Evolutionary conservation across 768 basidiomycete species (phyloP).

Genomic region (Panaeolus papilionaceus): DNA sequence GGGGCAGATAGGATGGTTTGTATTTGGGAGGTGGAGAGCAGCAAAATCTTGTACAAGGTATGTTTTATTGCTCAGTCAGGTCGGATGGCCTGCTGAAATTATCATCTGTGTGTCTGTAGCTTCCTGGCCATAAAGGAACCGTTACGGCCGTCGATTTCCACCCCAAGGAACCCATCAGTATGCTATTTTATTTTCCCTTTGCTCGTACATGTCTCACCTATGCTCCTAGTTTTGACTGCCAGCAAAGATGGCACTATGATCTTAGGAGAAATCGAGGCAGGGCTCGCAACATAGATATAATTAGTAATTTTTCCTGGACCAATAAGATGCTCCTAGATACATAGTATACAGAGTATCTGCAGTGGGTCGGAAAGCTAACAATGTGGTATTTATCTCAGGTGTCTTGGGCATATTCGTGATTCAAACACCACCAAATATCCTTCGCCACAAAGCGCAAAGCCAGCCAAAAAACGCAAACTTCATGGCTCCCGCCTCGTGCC

Average conservation of each 20-base stretch:
- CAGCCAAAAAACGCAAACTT: not conserved
- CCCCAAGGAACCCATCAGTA: slow-evolving; percentile 94
- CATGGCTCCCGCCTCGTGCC: not conserved
- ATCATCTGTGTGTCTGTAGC: slow-evolving; percentile 42
- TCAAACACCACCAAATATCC: not conserved
- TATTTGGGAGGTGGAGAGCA: slow-evolving; percentile 87
- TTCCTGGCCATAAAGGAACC: slow-evolving; percentile 96
- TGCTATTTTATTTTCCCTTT: slow-evolving; percentile 36
- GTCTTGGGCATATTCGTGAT: not conserved
- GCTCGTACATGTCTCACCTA: slow-evolving; percentile 12
- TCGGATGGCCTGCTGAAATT: not conserved
- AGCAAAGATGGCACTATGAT: slow-evolving; percentile 95
- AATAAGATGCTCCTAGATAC: not conserved
- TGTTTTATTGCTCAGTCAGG: slow-evolving; percentile 13
- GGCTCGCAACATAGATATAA: slow-evolving; percentile 32
- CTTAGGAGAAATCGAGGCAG: slow-evolving; percentile 87
- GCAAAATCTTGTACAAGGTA: slow-evolving; percentile 81
- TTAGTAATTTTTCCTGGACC: not conserved
- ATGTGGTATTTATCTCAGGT: too few relatives aligned
- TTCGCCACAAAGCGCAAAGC: not conserved
- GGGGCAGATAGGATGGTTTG: slow-evolving; percentile 89
- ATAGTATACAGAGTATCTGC: not conserved
- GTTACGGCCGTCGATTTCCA: slow-evolving; percentile 97
- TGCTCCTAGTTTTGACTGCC: slow-evolving; percentile 76
- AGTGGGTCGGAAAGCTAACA: too few relatives aligned